Percentiles rank a stretch among this genome's conserved stretches.
These are phyloP conservation scores for Wickerhamomyces sp. DNA, from an alignment of 1,139 yeast species.

Conservation along the genomic window DNA sequence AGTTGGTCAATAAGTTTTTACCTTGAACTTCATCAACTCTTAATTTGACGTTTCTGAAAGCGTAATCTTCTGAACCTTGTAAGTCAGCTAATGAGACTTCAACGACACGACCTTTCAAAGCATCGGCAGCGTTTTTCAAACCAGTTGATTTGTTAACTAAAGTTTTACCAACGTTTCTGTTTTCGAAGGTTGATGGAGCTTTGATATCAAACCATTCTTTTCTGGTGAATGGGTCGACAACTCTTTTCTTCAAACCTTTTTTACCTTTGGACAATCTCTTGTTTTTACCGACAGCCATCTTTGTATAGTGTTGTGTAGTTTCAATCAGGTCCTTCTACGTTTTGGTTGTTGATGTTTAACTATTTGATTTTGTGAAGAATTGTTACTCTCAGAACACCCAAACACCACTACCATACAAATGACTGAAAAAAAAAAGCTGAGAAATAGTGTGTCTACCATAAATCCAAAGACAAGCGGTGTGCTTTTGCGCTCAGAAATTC, in stretches of 20 bases:
- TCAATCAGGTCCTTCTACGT: background rate
- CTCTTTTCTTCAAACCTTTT: constrained; percentile 95
- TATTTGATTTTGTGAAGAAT: constrained; percentile 1
- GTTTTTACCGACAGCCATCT: constrained; percentile 94
- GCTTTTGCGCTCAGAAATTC: background rate
- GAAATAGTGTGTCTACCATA: background rate
- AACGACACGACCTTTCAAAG: constrained; percentile 85
- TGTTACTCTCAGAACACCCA: constrained; percentile 6
- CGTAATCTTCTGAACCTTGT: constrained; percentile 91
- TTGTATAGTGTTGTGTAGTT: constrained; percentile 7
- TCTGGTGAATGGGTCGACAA: constrained; percentile 92
- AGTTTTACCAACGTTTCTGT: constrained; percentile 93
- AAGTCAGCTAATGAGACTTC: constrained; percentile 86
- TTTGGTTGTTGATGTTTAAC: background rate
- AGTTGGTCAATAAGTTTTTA: constrained; percentile 87
- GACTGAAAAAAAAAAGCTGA: background rate
- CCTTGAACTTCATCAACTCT: constrained; percentile 94
- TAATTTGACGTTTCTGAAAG: constrained; percentile 84
- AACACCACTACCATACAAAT: constrained; percentile 6
- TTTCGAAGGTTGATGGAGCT: constrained; percentile 93
- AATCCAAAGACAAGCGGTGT: too few relatives aligned
- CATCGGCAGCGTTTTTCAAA: constrained; percentile 87
- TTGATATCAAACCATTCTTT: constrained; percentile 94
- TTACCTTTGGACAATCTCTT: constrained; percentile 95
- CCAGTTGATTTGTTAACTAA: constrained; percentile 88